Base-by-base conservation (phyloP, 2,329 filamentous ascomycete genomes). In the Pyricularia pennisetigena region DNA sequence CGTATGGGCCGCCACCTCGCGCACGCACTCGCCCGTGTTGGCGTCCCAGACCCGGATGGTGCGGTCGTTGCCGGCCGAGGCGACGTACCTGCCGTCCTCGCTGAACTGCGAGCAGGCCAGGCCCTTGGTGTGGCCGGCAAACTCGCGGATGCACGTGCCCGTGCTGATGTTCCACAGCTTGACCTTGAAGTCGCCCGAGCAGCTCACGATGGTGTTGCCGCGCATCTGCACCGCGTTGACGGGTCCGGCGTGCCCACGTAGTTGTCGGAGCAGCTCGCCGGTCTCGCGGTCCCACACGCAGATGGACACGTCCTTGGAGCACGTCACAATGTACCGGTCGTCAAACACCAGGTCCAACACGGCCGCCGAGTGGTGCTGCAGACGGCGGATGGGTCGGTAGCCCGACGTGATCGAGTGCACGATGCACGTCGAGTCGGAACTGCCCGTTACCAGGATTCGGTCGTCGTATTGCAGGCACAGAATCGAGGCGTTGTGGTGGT, bases 171-270 rank as follows among this genome's bases (percentile, higher is more conserved):
- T 96, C 95, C 95, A 99, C 69, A 99, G 83, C 81, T 96, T 97
- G 71, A 97, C 93, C 66, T 90, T 86, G 73, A 95, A 95, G 78
- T 99, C 95, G 68, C 95, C 95, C 68, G 91, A 95, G 75, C 95
- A 97, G 65, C 92, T 97, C 32, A 97, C 94, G 65, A 98, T 89
- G 7, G 93, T 90, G 79, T 97, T 94, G 70, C 93, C 94, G 68
- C 94, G 91, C 78, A 99, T 87, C 80, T 98, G 94, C 5, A 99
- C 93, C 1, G 95, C 94, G 75, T 99, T 99, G 72, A 99, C 95
- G 1, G 95, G 95, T 0, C 95, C 95, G 2, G 88, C 85, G 78
- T 99, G 95, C 8, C 94, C 95, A 49, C 87, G 86, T 65, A 99
- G 85, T 74, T 92, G 90, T 74, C 91, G 92, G 65, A 97, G 79